These are phyloP conservation scores for Myochromella boudieri DNA, from an alignment of 768 basidiomycete species.

Conservation along the genomic window DNA sequence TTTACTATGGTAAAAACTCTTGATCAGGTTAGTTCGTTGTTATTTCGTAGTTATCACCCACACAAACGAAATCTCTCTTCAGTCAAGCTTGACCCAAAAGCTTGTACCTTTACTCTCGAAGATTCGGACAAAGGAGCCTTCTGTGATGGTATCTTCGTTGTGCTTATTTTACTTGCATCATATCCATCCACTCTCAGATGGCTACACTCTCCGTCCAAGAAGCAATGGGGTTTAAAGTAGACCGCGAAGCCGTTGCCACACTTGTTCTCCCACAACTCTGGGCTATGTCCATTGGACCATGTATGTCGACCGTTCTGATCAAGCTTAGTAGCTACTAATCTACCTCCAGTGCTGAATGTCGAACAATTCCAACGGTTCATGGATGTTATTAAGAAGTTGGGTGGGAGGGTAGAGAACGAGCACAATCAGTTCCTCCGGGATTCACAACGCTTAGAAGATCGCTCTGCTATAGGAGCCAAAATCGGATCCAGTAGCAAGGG, in stretches of 20 bases:
- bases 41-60: neutral
- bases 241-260: conserved; percentile 88
- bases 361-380: conserved; percentile 94
- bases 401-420: conserved; percentile 89
- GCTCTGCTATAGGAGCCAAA: conserved; percentile 48
- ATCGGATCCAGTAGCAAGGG: conserved; percentile 33
- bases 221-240: conserved; percentile 94
- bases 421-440: conserved; percentile 92
- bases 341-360: conserved; percentile 62
- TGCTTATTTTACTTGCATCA: neutral
- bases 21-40: conserved; percentile 62
- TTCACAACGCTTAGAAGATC: conserved; percentile 87
- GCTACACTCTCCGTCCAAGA: conserved; percentile 89
- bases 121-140: conserved; percentile 94
- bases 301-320: conserved; percentile 42
- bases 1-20: conserved; percentile 85
- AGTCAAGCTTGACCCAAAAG: conserved; percentile 91
- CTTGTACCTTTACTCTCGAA: conserved; percentile 92
- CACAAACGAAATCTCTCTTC: neutral
- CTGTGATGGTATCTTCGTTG: conserved; percentile 71
- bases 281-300: conserved; percentile 96
- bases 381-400: conserved; percentile 72
- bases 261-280: conserved; percentile 90
- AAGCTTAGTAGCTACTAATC: conserved; percentile 3
- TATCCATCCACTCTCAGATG: conserved; percentile 49